Evolutionary conservation across 176 grass and related monocot species (phyloP).

Genomic region (Otatea glauca): DNA sequence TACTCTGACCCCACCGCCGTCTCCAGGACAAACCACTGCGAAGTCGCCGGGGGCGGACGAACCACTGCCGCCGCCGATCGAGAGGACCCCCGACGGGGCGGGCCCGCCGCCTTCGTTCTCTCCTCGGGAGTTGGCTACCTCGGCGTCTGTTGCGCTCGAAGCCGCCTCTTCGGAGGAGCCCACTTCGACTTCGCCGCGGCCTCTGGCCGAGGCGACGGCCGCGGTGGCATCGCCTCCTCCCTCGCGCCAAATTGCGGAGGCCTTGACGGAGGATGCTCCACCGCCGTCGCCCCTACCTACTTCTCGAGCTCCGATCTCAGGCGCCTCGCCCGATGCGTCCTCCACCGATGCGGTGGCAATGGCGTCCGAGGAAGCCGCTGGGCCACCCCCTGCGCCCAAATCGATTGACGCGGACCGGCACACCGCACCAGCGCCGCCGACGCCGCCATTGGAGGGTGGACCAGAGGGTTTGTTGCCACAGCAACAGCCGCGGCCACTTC

Average conservation of each 20-base stretch:
- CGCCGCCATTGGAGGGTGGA: conserved; percentile 23
- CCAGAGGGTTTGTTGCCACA: conserved; percentile 19
- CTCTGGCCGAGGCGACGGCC: neutral
- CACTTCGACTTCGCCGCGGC: neutral
- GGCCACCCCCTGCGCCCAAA: conserved; percentile 10
- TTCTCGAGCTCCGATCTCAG: neutral
- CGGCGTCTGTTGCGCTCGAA: conserved; percentile 31
- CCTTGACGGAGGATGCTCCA: conserved; percentile 21
- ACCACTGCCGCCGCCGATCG: neutral
- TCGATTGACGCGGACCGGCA: neutral
- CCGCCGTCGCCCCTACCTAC: conserved; percentile 7
- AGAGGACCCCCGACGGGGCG: neutral
- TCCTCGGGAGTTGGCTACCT: neutral
- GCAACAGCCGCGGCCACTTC: conserved; percentile 17
- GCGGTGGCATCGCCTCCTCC: conserved; percentile 6
- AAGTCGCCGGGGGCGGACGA: neutral
- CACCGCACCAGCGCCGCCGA: neutral
- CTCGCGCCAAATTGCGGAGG: conserved; percentile 24
- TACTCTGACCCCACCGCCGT: neutral
- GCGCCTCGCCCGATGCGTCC: neutral
- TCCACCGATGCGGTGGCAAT: neutral
- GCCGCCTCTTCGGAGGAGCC: conserved; percentile 3
- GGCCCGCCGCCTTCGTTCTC: neutral
- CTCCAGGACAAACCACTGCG: neutral
- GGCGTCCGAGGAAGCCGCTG: conserved; percentile 15